Percentiles rank a stretch among this genome's conserved stretches.
These are phyloP conservation scores for Insectozyma bohioensis DNA, from an alignment of 1,139 yeast species.

Conservation along the genomic window DNA sequence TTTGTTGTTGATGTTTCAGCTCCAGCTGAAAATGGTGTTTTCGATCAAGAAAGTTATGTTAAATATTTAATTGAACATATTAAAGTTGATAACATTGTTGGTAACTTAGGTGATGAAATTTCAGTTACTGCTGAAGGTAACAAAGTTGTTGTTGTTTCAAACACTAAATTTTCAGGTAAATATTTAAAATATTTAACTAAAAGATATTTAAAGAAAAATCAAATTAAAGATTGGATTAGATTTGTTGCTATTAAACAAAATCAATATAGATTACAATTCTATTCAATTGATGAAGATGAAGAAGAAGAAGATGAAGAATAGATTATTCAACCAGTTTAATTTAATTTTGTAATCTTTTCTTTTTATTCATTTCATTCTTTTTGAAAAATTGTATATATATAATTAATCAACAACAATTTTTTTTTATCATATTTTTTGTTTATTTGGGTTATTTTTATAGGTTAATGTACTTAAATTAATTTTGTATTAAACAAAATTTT, in stretches of 20 bases:
- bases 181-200: slow-evolving; percentile 99
- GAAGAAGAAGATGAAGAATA: slow-evolving; percentile 92
- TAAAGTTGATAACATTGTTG: slow-evolving; percentile 96
- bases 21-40: slow-evolving; percentile 96
- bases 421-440: slow-evolving; percentile 2
- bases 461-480: slow-evolving; percentile 3
- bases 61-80: slow-evolving; percentile 98
- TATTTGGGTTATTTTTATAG: slow-evolving; percentile 4
- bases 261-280: slow-evolving; percentile 98
- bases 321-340: slow-evolving; percentile 18
- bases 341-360: neutral
- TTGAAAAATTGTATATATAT: too few relatives aligned
- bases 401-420: too few relatives aligned
- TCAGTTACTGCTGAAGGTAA: slow-evolving; percentile 82
- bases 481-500: slow-evolving; percentile 1
- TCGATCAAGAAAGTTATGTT: slow-evolving; percentile 96
- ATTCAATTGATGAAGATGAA: slow-evolving; percentile 94
- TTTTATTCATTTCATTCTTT: slow-evolving; percentile 1
- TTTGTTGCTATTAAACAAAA: slow-evolving; percentile 95
- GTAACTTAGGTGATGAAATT: slow-evolving; percentile 96
- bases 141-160: slow-evolving; percentile 85
- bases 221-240: slow-evolving; percentile 99
- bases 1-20: slow-evolving; percentile 96
- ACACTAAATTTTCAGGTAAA: slow-evolving; percentile 98
- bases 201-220: slow-evolving; percentile 99